Conservation (phyloP, 306 rosid genomes). For the Hippophae rhamnoides region DNA sequence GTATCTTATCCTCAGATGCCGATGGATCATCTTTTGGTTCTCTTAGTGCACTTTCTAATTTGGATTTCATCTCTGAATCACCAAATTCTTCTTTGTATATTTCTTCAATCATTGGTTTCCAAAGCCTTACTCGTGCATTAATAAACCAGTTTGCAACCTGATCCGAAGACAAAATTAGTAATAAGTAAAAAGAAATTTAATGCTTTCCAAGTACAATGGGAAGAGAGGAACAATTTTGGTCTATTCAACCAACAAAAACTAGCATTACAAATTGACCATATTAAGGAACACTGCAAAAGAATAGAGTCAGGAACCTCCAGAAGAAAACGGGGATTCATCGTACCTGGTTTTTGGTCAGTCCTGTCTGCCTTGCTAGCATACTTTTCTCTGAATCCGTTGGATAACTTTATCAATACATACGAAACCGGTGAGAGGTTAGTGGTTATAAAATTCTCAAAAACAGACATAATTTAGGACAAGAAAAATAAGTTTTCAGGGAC, state of each 20-base stretch:
- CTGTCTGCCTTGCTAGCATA: conserved; percentile 85
- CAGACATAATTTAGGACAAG: background rate
- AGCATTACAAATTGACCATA: background rate
- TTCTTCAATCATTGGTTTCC: conserved; percentile 99
- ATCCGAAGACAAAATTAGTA: background rate
- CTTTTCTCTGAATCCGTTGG: conserved; percentile 94
- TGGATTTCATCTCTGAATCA: conserved; percentile 55
- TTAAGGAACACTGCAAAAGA: background rate
- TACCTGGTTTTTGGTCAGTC: conserved; percentile 89
- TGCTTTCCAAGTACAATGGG: no score
- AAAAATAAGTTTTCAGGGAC: conserved; percentile 3
- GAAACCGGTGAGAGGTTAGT: conserved; percentile 5
- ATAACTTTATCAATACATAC: conserved; percentile 43
- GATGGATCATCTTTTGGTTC: conserved; percentile 25
- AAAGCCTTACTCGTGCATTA: conserved; percentile 88
- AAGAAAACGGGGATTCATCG: conserved; percentile 1
- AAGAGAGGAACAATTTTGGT: no score
- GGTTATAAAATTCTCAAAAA: conserved; percentile 3
- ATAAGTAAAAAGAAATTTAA: no score
- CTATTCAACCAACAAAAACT: no score
- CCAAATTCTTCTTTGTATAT: conserved; percentile 94
- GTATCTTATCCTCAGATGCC: conserved; percentile 11
- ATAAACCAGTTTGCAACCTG: conserved; percentile 99
- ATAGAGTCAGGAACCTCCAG: background rate
- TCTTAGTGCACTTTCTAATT: conserved; percentile 42